These are phyloP conservation scores for Grigorovia yakushimaensis DNA, from an alignment of 805 yeast genomes.

Conservation along the genomic window DNA sequence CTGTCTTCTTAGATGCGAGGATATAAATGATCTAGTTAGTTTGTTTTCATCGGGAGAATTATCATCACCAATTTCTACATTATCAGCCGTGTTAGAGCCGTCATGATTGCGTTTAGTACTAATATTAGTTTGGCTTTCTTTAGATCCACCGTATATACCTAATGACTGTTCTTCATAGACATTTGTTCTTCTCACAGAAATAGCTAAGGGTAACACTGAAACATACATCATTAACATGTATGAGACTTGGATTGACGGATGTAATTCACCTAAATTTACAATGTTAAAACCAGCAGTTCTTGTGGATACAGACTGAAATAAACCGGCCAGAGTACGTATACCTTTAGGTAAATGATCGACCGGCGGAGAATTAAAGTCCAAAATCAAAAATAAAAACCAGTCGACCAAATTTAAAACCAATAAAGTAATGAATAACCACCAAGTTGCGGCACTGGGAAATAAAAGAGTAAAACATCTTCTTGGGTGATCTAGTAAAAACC, in stretches of 20 bases:
- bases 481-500: conserved; percentile 86
- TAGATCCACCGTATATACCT: conserved; percentile 50
- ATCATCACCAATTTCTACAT: neutral
- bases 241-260: conserved; percentile 86
- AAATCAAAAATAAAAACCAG: conserved; percentile 62
- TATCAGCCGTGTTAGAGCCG: neutral
- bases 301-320: conserved; percentile 84
- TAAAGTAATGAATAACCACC: conserved; percentile 81
- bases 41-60: conserved; percentile 10
- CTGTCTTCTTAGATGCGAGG: conserved; percentile 82
- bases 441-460: conserved; percentile 85
- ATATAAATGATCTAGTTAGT: conserved; percentile 50
- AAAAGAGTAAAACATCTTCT: conserved; percentile 88
- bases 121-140: neutral
- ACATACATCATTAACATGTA: conserved; percentile 97
- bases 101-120: neutral
- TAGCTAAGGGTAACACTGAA: conserved; percentile 90
- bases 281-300: conserved; percentile 87
- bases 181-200: conserved; percentile 88
- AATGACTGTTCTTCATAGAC: conserved; percentile 94
- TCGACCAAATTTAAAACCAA: conserved; percentile 66
- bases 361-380: conserved; percentile 51
- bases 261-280: conserved; percentile 55
- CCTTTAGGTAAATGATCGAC: conserved; percentile 50
- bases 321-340: conserved; percentile 63